Evolutionary conservation across 169 alveolate genomes (phyloP), one percentile per base, ranked within the genome.

Genomic region (Eimeria praecox): DNA sequence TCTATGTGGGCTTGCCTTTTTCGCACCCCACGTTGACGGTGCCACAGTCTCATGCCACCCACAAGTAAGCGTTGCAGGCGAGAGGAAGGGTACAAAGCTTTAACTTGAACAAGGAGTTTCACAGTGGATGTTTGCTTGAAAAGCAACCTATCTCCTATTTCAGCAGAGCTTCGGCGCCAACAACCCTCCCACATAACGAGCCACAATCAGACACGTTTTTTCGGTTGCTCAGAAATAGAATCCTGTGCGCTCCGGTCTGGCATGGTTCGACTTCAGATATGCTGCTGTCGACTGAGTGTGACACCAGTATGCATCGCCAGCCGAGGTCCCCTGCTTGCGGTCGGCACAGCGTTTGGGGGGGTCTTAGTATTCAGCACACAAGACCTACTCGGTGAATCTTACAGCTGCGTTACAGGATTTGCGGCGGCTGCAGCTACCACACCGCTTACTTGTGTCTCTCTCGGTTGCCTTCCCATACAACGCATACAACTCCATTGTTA

Each of bases 261-360:
- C 66, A 44, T n/a, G 30, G 44, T 44, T 44, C 14, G 27, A 24
- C 22, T 30, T 42, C 82, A 87, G 93, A 64, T 62, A 62, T 46
- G 93, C 44, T 87, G 82, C 93, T 62, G 82, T 30, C 64, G 82
- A 40, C 35, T 87, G 59, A 62, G 93, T 46, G 66, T 87, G 24
- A 8, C 93, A 56, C 93, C 93, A 40, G 82, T 62, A 22, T 62
- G 93, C 64, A 14, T 87, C 35, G 59, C 93, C 9, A 59, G 83
- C 64, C 64, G 80, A 12, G 93, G 93, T 2, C 66, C 78, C 64
- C 62, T 87, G 10, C 14, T 87, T 5, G 93, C 82, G 24, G 93
- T 59, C 9, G 93, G 93, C 59, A 87, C 93, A 0, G 82, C 93
- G n/a, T 87, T 71, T 59, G 93, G 93, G 20, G 93, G 83, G 71